Percentiles rank a stretch among this genome's conserved stretches.
phyloP scores from a whole-genome alignment of 768 basidiomycete species.

The Nevesoporus exiguus region DNA sequence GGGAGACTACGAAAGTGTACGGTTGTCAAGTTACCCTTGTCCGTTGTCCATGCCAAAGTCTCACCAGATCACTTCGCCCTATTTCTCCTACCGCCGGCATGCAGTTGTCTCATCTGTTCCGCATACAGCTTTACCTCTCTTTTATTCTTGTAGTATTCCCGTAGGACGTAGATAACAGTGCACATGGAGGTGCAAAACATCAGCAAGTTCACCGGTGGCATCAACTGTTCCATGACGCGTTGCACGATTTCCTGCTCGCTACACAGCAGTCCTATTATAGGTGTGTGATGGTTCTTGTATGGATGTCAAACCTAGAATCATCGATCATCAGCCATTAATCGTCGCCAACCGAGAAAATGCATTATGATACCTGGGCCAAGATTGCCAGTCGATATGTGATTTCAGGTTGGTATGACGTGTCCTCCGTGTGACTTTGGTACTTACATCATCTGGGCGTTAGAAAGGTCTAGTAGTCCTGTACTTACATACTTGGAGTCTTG shows the following conservation, averaged over 20 bases:
- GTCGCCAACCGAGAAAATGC: background rate
- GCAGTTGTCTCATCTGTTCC: slow-evolving; percentile 14
- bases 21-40: too few species aligned
- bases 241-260: slow-evolving; percentile 17
- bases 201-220: slow-evolving; percentile 9
- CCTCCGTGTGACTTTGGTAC: background rate
- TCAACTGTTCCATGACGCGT: slow-evolving; percentile 6
- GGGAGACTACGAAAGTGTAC: too few species aligned
- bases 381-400: too few species aligned
- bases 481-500: too few species aligned
- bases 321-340: background rate
- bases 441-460: background rate
- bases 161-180: slow-evolving; percentile 16
- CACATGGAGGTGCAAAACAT: slow-evolving; percentile 13
- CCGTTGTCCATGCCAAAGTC: too few species aligned
- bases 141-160: slow-evolving; percentile 14
- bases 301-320: background rate
- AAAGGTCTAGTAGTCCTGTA: too few species aligned
- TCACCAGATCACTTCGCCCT: background rate
- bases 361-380: background rate
- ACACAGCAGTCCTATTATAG: slow-evolving; percentile 18
- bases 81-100: background rate
- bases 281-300: background rate
- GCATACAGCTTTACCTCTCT: slow-evolving; percentile 19
- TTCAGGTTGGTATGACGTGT: too few species aligned